Evolutionary conservation across 2,329 filamentous ascomycete genomes (phyloP).

Genomic region (Trichoderma lentiforme): DNA sequence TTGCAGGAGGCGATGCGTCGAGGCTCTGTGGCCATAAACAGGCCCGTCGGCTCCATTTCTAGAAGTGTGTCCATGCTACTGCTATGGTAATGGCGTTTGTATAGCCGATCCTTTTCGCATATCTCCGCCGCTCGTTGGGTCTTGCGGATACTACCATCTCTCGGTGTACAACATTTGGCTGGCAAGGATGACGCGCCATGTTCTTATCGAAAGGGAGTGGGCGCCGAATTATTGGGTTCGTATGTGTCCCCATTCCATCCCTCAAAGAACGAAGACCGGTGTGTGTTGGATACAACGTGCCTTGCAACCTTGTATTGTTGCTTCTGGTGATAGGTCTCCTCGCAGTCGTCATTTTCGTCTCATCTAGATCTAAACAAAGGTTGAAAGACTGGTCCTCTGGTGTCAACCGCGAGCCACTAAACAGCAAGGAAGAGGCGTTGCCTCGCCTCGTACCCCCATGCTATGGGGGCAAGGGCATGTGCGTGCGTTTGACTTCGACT

Average conservation of each 20-base stretch:
- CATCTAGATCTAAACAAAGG: not conserved
- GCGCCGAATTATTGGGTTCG: not conserved
- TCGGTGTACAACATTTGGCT: constrained; percentile 12
- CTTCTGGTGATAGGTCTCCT: not conserved
- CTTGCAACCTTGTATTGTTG: not conserved
- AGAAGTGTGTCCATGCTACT: not conserved
- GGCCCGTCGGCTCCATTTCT: not conserved
- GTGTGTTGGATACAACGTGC: not conserved
- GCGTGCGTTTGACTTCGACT: constrained; percentile 16
- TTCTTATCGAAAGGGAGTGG: constrained; percentile 1
- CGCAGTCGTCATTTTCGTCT: not conserved
- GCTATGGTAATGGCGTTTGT: not conserved
- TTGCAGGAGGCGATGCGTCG: not conserved
- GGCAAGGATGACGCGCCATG: constrained; percentile 12
- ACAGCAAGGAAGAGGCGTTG: constrained; percentile 4
- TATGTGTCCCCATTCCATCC: not conserved
- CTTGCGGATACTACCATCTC: not conserved
- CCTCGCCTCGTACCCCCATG: constrained; percentile 14
- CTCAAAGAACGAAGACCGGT: not conserved
- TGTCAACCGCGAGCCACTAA: not conserved
- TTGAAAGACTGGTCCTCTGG: not conserved
- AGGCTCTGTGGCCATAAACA: not conserved
- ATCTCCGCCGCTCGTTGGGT: not conserved
- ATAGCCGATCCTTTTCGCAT: not conserved
- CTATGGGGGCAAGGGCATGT: constrained; percentile 1